These are phyloP conservation scores for Macadamia integrifolia DNA, from an alignment of 164 flowering plant species.

Conservation along the genomic window DNA sequence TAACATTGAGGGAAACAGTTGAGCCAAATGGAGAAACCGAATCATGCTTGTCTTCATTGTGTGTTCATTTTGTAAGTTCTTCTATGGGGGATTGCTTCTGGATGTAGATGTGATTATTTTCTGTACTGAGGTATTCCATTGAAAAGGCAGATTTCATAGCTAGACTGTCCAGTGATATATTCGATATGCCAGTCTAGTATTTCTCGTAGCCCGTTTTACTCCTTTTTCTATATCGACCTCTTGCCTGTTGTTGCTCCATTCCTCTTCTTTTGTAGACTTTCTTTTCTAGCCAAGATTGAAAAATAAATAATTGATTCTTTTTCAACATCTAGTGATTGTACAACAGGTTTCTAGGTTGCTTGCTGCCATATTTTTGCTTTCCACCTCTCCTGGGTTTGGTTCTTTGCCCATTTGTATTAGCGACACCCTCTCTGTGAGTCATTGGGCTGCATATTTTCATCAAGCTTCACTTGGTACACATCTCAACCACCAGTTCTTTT, in stretches of 20 bases:
- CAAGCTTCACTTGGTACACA: constrained; percentile 89
- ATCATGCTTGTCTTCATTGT: no score
- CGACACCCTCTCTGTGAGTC: constrained; percentile 44
- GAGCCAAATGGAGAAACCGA: no score
- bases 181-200: no score
- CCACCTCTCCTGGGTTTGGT: constrained; percentile 33
- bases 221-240: background rate
- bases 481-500: constrained; percentile 44
- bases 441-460: constrained; percentile 92
- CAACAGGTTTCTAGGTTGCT: constrained; percentile 84
- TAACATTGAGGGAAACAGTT: background rate
- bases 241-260: background rate
- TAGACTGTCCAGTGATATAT: no score
- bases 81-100: no score
- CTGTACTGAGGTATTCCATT: no score
- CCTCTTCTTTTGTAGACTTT: no score
- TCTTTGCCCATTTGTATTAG: constrained; percentile 28
- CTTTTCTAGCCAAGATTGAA: background rate
- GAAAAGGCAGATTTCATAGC: no score
- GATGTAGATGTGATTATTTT: no score
- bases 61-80: no score
- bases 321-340: constrained; percentile 1
- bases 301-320: background rate
- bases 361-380: constrained; percentile 44
- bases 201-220: background rate